phyloP scores from a whole-genome alignment of 2,329 filamentous ascomycete genomes.

The Davidsoniella australis region DNA sequence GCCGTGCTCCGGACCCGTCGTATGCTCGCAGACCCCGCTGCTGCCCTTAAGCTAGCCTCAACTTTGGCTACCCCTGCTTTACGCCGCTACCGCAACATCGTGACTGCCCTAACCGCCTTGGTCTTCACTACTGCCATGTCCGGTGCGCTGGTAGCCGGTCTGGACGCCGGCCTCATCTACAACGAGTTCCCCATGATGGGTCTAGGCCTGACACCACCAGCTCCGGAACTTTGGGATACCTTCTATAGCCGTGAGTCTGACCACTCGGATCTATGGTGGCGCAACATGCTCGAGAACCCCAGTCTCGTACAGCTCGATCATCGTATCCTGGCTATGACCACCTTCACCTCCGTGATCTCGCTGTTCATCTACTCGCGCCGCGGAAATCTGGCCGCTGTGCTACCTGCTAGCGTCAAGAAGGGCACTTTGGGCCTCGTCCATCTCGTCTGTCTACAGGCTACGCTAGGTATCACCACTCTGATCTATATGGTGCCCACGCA shows the following conservation, averaged over 20 bases:
- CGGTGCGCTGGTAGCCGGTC: slow-evolving; percentile 78
- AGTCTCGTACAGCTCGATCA: slow-evolving; percentile 91
- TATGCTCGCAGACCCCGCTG: slow-evolving; percentile 49
- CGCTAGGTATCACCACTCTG: slow-evolving; percentile 75
- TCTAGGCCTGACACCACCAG: slow-evolving; percentile 61
- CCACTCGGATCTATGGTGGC: slow-evolving; percentile 77
- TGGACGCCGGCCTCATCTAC: slow-evolving; percentile 94
- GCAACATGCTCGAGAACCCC: slow-evolving; percentile 95
- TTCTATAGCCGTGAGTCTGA: slow-evolving; percentile 74
- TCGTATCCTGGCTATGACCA: slow-evolving; percentile 76
- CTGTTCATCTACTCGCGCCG: slow-evolving; percentile 69
- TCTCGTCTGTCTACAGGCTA: slow-evolving; percentile 64
- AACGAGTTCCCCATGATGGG: slow-evolving; percentile 98
- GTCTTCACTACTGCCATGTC: slow-evolving; percentile 88
- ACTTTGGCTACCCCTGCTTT: slow-evolving; percentile 52
- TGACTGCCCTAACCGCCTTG: slow-evolving; percentile 52
- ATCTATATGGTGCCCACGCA: slow-evolving; percentile 86
- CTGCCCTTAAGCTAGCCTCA: slow-evolving; percentile 41
- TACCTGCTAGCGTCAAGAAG: slow-evolving; percentile 48
- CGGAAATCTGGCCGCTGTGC: slow-evolving; percentile 34
- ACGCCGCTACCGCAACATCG: slow-evolving; percentile 53
- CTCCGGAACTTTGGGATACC: slow-evolving; percentile 63
- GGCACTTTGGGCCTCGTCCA: slow-evolving; percentile 68
- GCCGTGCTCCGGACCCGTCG: slow-evolving; percentile 63
- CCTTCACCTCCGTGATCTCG: slow-evolving; percentile 63